A percentile compares a stretch with the other conserved stretches of the same genome.
phyloP scores from a whole-genome alignment of 257 asterid genomes.

The Penstemon eatonii region DNA sequence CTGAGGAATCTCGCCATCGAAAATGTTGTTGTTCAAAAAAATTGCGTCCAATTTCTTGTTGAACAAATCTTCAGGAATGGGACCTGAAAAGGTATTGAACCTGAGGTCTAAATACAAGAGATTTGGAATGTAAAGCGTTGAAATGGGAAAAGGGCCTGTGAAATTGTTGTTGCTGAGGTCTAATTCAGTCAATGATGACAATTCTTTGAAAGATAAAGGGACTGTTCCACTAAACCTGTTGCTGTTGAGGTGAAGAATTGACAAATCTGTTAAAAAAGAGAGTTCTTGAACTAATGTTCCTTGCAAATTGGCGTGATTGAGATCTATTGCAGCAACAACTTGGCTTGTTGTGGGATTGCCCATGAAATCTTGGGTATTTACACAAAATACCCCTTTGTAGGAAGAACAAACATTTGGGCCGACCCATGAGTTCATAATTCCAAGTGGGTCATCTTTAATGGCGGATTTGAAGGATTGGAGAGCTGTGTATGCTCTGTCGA shows the following conservation, averaged over 20 bases:
- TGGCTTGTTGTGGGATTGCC: slow-evolving; percentile 42
- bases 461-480: slow-evolving; percentile 90
- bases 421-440: slow-evolving; percentile 55
- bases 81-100: slow-evolving; percentile 67
- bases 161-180: slow-evolving; percentile 85
- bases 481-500: slow-evolving; percentile 50
- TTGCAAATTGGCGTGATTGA: slow-evolving; percentile 67
- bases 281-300: slow-evolving; percentile 63
- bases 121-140: slow-evolving; percentile 52
- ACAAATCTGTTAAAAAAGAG: slow-evolving; percentile 50
- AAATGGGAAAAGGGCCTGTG: slow-evolving; percentile 64
- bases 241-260: slow-evolving; percentile 70
- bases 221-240: slow-evolving; percentile 67
- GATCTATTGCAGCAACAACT: slow-evolving; percentile 72
- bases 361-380: slow-evolving; percentile 48
- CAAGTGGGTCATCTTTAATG: slow-evolving; percentile 66
- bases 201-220: slow-evolving; percentile 48
- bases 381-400: slow-evolving; percentile 76
- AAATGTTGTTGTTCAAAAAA: slow-evolving; percentile 70
- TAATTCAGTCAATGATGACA: slow-evolving; percentile 52
- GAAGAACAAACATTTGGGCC: slow-evolving; percentile 67
- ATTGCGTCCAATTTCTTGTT: slow-evolving; percentile 71
- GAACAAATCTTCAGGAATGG: slow-evolving; percentile 67
- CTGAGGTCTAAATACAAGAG: slow-evolving; percentile 75
- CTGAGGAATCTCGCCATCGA: slow-evolving; percentile 58